Evolutionary conservation across 257 asterid genomes (phyloP), one percentile per base, ranked within the genome.

Genomic region (Ocimum tenuiflorum): DNA sequence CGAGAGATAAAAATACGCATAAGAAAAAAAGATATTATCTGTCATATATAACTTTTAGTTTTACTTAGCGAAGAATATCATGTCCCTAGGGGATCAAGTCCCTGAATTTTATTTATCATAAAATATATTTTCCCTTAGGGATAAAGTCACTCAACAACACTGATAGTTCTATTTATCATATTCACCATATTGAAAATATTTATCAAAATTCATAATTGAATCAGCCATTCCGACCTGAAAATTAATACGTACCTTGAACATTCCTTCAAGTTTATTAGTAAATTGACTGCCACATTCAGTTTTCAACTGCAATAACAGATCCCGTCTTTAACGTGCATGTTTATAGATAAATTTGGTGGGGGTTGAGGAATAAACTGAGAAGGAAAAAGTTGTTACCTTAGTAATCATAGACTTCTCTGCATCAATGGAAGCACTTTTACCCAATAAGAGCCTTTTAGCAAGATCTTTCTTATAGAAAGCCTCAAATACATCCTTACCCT

Each of bases 221-320:
- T 41, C 41, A 38, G 55, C 48, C 58, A 53, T 62, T 63, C 47
- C 49, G 38, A 13, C 19, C 24, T 45, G 54, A 46, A 52, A 24
- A 71, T 17, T 7, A 49, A 66, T 65, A 70, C 79, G 57, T 39
- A 87, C 99, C 97, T 94, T 88, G 81, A 88, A 94, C 97, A 88
- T 94, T 69, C 97, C 97, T 80, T 94, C 97, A 20, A 94, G 96
- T 82, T 94, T 94, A 86, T 88, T 94, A 13, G 97, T 94, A 70
- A 94, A 90, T 75, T 90, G 99, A 81, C 99, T 94, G 62, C 99
- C 99, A 14, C 99, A 92, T 82, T 94, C 99, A 0, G 97, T 94
- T 78, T 94, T 94, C 70, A 94, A 80, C 99, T 94, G 90, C 80
- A 81, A 83, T 45, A 52, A 73, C 67, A 68, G 71, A 41, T 33